These are phyloP conservation scores for Malus orientalis DNA, from an alignment of 306 rosid genomes.

Conservation along the genomic window DNA sequence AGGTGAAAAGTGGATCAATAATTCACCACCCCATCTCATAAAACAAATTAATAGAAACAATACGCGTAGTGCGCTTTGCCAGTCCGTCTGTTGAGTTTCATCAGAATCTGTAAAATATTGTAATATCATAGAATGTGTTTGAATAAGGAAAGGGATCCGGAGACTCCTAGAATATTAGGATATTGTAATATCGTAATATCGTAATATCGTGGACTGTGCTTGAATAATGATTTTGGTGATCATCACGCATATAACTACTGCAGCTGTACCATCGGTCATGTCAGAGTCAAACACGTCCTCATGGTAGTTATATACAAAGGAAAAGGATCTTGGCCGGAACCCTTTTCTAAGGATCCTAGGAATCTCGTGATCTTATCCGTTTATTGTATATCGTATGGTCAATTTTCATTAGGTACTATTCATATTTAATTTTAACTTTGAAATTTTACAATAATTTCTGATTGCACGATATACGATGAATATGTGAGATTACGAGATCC, in stretches of 20 bases:
- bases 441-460: no score
- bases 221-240: neutral
- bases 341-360: no score
- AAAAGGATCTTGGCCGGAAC: no score
- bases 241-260: neutral
- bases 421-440: no score
- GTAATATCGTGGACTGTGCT: neutral
- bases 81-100: neutral
- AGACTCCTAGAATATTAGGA: no score
- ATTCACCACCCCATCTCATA: neutral
- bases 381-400: no score
- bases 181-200: neutral
- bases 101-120: neutral
- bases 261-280: neutral
- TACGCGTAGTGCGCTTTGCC: neutral
- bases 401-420: no score
- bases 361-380: no score
- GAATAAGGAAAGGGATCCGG: no score
- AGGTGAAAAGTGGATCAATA: neutral
- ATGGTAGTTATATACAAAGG: neutral
- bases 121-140: neutral
- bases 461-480: no score
- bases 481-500: no score
- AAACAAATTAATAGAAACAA: neutral
- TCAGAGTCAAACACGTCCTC: constrained; percentile 23